phyloP scores from a whole-genome alignment of 75 land plant species.

The Cupressus sempervirens region DNA sequence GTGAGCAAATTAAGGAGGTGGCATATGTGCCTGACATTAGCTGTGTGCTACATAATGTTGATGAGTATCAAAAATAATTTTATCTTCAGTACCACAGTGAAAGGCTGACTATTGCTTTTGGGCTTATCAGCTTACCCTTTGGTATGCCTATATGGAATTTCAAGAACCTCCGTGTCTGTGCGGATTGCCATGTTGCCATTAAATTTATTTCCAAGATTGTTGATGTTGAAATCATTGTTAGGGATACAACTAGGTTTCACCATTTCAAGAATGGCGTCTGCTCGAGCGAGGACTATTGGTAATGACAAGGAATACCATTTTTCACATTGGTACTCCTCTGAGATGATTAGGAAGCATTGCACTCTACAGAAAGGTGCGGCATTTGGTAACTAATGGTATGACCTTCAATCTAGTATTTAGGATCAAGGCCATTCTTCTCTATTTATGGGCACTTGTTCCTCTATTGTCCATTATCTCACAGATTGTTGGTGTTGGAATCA shows the following conservation, averaged over 20 bases:
- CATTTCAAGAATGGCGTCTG: slow-evolving; percentile 24
- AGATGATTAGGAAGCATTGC: neutral
- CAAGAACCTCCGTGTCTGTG: slow-evolving; percentile 26
- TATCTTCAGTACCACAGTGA: slow-evolving; percentile 22
- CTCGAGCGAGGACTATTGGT: slow-evolving; percentile 27
- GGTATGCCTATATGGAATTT: slow-evolving; percentile 14
- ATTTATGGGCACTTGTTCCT: neutral
- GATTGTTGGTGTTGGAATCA: too few relatives aligned
- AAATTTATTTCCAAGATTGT: slow-evolving; percentile 17
- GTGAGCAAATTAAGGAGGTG: neutral
- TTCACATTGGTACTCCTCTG: neutral
- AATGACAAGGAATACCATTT: neutral
- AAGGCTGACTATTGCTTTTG: slow-evolving; percentile 22
- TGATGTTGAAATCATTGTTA: slow-evolving; percentile 19
- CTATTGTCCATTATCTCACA: neutral
- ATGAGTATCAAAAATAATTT: slow-evolving; percentile 13
- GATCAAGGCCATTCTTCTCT: neutral
- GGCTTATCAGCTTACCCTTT: slow-evolving; percentile 9
- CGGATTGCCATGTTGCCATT: slow-evolving; percentile 20
- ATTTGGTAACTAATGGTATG: neutral
- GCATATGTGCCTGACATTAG: slow-evolving; percentile 20
- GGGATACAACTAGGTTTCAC: slow-evolving; percentile 23
- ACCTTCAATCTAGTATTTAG: neutral
- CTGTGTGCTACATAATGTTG: slow-evolving; percentile 11
- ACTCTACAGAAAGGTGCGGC: neutral